phyloP scores from a whole-genome alignment of 768 basidiomycete species.

The Hemileccinum impolitum region DNA sequence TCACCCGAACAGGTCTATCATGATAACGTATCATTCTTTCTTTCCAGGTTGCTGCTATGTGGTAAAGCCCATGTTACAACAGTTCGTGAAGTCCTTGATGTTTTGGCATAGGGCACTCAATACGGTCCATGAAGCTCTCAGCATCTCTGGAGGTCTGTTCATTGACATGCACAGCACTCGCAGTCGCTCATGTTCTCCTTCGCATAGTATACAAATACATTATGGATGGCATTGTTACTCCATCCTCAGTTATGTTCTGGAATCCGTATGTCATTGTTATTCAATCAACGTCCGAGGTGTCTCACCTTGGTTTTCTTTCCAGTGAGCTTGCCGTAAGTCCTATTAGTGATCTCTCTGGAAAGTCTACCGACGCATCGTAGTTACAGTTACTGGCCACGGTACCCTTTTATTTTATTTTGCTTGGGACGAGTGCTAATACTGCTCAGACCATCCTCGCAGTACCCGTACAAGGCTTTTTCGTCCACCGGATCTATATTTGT shows the following conservation, averaged over 20 bases:
- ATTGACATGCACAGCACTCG: background rate
- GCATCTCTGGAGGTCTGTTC: conserved; percentile 8
- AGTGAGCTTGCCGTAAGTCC: conserved; percentile 10
- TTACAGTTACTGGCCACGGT: conserved; percentile 7
- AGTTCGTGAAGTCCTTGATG: background rate
- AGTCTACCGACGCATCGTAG: background rate
- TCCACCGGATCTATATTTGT: conserved; percentile 14
- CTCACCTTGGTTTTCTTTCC: background rate
- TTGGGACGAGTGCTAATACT: background rate
- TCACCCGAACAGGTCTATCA: background rate
- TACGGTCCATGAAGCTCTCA: conserved; percentile 13
- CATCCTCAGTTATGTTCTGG: background rate
- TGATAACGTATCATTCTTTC: background rate
- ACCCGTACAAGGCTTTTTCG: conserved; percentile 9
- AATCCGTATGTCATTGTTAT: no score
- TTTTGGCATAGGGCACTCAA: conserved; percentile 3
- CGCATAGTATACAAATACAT: conserved; percentile 9
- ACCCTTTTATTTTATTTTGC: background rate
- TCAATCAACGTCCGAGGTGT: no score
- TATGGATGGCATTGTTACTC: background rate
- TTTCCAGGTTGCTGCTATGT: conserved; percentile 10
- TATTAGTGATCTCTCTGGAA: background rate
- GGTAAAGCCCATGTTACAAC: background rate
- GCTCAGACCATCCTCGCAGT: conserved; percentile 2
- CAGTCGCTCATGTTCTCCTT: background rate